A percentile compares a stretch with the other conserved stretches of the same genome.
These are phyloP conservation scores for Dichomitus squalens DNA, from an alignment of 1,284 basidiomycete species.

Conservation along the genomic window DNA sequence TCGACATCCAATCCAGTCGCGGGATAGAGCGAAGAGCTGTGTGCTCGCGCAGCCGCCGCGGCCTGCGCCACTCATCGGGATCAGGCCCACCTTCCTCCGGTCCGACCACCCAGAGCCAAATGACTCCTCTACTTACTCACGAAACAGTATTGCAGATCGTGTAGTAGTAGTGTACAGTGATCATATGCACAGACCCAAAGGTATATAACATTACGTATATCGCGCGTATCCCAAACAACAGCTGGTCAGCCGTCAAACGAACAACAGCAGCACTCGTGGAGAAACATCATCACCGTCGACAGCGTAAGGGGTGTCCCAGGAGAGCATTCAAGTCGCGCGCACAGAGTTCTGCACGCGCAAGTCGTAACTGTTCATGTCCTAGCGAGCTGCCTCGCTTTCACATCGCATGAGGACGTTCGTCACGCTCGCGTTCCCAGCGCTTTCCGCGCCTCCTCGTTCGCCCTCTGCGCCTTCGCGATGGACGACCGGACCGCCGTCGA, in stretches of 20 bases:
- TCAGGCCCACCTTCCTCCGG: neutral
- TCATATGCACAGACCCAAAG: constrained; percentile 2
- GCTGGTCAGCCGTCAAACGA: neutral
- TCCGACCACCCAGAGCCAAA: neutral
- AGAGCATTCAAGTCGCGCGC: neutral
- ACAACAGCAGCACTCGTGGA: constrained; percentile 3
- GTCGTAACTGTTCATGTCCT: neutral
- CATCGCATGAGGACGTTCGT: neutral
- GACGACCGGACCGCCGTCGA: constrained; percentile 36
- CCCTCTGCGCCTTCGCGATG: constrained; percentile 46
- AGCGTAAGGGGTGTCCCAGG: constrained; percentile 15
- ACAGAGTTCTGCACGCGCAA: neutral
- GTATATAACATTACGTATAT: constrained; percentile 12
- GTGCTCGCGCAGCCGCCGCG: neutral
- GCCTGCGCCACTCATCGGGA: neutral
- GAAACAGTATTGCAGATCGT: too few species aligned
- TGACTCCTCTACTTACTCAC: too few species aligned
- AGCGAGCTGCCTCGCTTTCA: neutral
- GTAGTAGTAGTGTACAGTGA: constrained; percentile 15
- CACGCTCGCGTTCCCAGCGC: constrained; percentile 33
- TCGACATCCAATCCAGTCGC: constrained; percentile 7
- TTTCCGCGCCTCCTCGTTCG: constrained; percentile 55
- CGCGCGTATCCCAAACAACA: constrained; percentile 8
- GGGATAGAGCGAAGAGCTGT: neutral
- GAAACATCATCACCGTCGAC: constrained; percentile 5